Percentiles rank a stretch among this genome's conserved stretches.
Evolutionary conservation across 805 yeast genomes (phyloP).

Genomic region (Cephaloascus albidus): DNA sequence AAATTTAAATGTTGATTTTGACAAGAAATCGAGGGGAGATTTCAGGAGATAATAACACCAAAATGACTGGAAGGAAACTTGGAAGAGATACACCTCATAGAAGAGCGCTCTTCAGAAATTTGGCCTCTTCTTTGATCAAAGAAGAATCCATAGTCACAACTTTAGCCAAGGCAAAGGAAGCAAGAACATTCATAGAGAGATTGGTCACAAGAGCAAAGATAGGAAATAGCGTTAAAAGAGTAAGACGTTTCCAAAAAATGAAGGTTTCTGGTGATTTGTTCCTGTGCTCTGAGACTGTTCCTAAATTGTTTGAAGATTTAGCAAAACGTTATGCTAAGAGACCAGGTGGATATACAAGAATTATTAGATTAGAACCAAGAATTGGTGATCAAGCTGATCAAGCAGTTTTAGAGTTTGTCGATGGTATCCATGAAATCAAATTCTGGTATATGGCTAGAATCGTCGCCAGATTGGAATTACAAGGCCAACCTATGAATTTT

Average conservation of each 20-base stretch:
- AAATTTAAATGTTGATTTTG: no score
- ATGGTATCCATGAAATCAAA: slow-evolving; percentile 52
- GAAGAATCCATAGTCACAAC: slow-evolving; percentile 69
- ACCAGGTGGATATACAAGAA: slow-evolving; percentile 78
- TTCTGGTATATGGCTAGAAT: slow-evolving; percentile 72
- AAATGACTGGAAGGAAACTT: neutral
- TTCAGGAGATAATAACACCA: no score
- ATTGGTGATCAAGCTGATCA: slow-evolving; percentile 87
- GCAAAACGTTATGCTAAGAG: slow-evolving; percentile 55
- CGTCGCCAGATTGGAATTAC: slow-evolving; percentile 72
- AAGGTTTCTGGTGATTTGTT: slow-evolving; percentile 27
- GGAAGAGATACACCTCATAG: slow-evolving; percentile 39
- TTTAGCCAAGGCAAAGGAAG: slow-evolving; percentile 64
- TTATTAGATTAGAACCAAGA: slow-evolving; percentile 76
- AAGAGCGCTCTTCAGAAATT: slow-evolving; percentile 49
- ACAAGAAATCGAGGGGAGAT: no score
- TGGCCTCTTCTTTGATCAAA: slow-evolving; percentile 58
- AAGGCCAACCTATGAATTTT: slow-evolving; percentile 39
- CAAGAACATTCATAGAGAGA: slow-evolving; percentile 55
- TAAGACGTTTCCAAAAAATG: slow-evolving; percentile 1
- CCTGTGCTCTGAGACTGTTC: slow-evolving; percentile 39
- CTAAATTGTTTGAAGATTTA: slow-evolving; percentile 61
- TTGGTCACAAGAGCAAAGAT: slow-evolving; percentile 51
- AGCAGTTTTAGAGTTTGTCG: slow-evolving; percentile 81
- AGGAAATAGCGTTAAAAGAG: slow-evolving; percentile 14